These are phyloP conservation scores for Penicillium hordei DNA, from an alignment of 2,329 filamentous ascomycete species.

Conservation along the genomic window DNA sequence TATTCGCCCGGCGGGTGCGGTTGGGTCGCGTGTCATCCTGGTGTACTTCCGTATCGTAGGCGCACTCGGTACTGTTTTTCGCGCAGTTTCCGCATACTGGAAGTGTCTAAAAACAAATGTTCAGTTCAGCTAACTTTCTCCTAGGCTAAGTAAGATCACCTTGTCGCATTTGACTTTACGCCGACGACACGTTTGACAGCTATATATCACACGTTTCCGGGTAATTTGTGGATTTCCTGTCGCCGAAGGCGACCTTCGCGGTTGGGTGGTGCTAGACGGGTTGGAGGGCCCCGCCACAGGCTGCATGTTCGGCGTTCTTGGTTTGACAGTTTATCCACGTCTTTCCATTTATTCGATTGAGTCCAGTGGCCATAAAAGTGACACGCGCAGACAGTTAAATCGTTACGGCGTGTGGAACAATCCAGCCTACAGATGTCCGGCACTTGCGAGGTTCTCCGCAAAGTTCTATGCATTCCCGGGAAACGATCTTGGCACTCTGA, in stretches of 20 bases:
- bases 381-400: not conserved
- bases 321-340: not conserved
- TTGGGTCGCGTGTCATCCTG: constrained; percentile 21
- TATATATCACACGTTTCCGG: constrained; percentile 49
- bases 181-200: constrained; percentile 48
- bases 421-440: not conserved
- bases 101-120: constrained; percentile 35
- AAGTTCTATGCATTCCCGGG: not conserved
- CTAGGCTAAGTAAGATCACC: constrained; percentile 1
- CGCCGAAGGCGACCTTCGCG: not conserved
- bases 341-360: not conserved
- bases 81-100: constrained; percentile 48
- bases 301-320: not conserved
- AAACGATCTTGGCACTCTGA: not conserved
- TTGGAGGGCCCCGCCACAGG: not conserved
- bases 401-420: not conserved
- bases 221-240: constrained; percentile 42
- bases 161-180: constrained; percentile 52
- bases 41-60: constrained; percentile 40
- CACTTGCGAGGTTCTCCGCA: not conserved
- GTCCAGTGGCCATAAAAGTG: not conserved
- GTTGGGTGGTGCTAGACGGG: not conserved
- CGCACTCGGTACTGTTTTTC: constrained; percentile 45
- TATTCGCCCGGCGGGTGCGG: constrained; percentile 24
- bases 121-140: not conserved